Evolutionary conservation across 768 basidiomycete species (phyloP), one percentile per base, ranked within the genome.

Genomic region (Lactarius deliciosus): DNA sequence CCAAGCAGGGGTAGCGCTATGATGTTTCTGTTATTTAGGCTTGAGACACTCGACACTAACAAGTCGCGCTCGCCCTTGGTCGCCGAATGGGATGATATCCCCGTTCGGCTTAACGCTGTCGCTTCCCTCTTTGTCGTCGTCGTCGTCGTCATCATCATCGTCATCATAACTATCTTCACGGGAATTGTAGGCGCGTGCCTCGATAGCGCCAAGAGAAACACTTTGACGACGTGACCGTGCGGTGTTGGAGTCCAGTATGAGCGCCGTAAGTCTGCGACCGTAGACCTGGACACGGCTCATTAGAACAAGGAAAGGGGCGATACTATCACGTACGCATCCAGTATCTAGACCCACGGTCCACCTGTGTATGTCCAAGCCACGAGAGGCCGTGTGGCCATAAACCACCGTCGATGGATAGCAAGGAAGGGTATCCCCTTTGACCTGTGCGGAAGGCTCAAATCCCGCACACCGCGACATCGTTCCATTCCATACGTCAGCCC

Each of bases 271-370:
- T 45, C 78, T 77, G 47, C 82, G 79, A 8, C 85, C 83, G 72
- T 92, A 89, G 53, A 86, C 79, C 82, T 86, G 36, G 43, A 62
- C 20, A 43, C 54, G 6, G 20, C 16, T 57, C 47, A 63, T 63
- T 43, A 71, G 65, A 60, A 22, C 28, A 56, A 34, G 28, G n/a
- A 9, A 32, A 20, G 56, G 54, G 45, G 41, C 30, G 43, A 1
- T 11, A 22, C 45, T 60, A 13, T 57, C 53, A 79, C 87, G 75
- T 74, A 94, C 91, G 73, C 94, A 96, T 13, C 92, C 95, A 0
- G 90, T 83, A 75, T 98, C 96, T 40, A 96, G 76, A 1, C 96
- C 96, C 66, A 94, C 78, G 3, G 88, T 85, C 89, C 90, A 96
- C 25, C 90, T 81, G 68, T 90, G 88, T 70, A 94, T 76, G 74